phyloP scores from a whole-genome alignment of 805 yeast genomes.

The Lipomyces orientalis region DNA sequence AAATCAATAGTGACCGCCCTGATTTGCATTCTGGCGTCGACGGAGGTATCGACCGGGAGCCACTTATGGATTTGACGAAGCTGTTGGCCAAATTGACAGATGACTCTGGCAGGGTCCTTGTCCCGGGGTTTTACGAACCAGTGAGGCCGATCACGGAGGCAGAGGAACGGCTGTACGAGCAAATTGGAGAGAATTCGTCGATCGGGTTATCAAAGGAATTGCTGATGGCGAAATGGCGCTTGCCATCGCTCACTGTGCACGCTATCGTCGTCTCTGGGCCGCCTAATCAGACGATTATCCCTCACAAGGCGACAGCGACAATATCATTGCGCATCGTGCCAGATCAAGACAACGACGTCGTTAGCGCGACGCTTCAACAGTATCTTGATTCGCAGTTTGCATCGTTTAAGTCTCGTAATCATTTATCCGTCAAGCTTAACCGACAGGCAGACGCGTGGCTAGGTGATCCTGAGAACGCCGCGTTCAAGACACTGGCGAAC shows the following conservation, averaged over 20 bases:
- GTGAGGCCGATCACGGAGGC: slow-evolving; percentile 60
- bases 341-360: slow-evolving; percentile 69
- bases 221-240: slow-evolving; percentile 82
- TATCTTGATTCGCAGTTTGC: slow-evolving; percentile 58
- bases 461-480: slow-evolving; percentile 79
- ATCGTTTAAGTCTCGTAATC: slow-evolving; percentile 63
- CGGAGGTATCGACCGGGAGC: slow-evolving; percentile 90
- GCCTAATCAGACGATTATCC: slow-evolving; percentile 85
- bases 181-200: slow-evolving; percentile 55
- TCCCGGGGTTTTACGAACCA: slow-evolving; percentile 77
- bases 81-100: slow-evolving; percentile 67
- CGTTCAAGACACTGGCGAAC: slow-evolving; percentile 68
- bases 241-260: slow-evolving; percentile 88
- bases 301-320: slow-evolving; percentile 75
- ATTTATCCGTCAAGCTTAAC: slow-evolving; percentile 62
- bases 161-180: slow-evolving; percentile 67
- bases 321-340: slow-evolving; percentile 89
- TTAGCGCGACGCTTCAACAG: slow-evolving; percentile 57
- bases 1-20: slow-evolving; percentile 72
- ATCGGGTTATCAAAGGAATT: slow-evolving; percentile 47
- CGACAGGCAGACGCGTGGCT: slow-evolving; percentile 97
- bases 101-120: slow-evolving; percentile 57
- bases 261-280: slow-evolving; percentile 88
- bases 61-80: slow-evolving; percentile 82
- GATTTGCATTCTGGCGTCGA: slow-evolving; percentile 96